phyloP scores from a whole-genome alignment of 2,329 filamentous ascomycete species.

The Venturiaceae sp. region DNA sequence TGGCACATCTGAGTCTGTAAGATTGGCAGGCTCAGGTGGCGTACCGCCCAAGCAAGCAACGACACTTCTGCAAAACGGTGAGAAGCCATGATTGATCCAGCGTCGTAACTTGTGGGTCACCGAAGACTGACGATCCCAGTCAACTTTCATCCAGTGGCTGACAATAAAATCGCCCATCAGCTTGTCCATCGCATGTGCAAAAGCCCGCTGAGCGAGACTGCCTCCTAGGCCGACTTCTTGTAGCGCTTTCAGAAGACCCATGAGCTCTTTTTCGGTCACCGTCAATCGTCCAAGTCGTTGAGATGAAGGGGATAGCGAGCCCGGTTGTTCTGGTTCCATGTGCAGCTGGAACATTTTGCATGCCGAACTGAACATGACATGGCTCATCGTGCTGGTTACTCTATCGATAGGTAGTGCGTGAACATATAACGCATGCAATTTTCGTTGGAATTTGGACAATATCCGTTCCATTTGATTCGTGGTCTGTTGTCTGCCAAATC shows the following conservation, averaged over 20 bases:
- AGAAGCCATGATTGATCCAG: slow-evolving; percentile 62
- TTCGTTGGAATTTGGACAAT: slow-evolving; percentile 17
- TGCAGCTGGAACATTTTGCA: slow-evolving; percentile 14
- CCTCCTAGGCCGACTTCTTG: slow-evolving; percentile 58
- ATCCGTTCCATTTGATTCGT: neutral
- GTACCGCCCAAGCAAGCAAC: slow-evolving; percentile 46
- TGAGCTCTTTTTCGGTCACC: slow-evolving; percentile 24
- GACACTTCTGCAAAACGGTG: slow-evolving; percentile 40
- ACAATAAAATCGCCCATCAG: slow-evolving; percentile 55
- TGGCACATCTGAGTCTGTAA: slow-evolving; percentile 30
- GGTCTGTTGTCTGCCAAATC: neutral
- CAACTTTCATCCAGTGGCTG: slow-evolving; percentile 49
- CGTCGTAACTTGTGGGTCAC: slow-evolving; percentile 50
- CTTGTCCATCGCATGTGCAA: slow-evolving; percentile 60
- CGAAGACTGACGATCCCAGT: slow-evolving; percentile 46
- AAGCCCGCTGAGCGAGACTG: slow-evolving; percentile 58
- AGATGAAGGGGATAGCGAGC: slow-evolving; percentile 15
- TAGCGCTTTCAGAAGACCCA: slow-evolving; percentile 49
- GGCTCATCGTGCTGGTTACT: slow-evolving; percentile 44
- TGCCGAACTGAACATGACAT: slow-evolving; percentile 45
- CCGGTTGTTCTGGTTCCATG: slow-evolving; percentile 13
- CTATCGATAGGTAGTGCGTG: slow-evolving; percentile 47
- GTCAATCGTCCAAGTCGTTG: slow-evolving; percentile 8
- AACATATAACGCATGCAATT: slow-evolving; percentile 55
- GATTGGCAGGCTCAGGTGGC: slow-evolving; percentile 13